phyloP scores from a whole-genome alignment of 768 basidiomycete species.

The Amanita phalloides region DNA sequence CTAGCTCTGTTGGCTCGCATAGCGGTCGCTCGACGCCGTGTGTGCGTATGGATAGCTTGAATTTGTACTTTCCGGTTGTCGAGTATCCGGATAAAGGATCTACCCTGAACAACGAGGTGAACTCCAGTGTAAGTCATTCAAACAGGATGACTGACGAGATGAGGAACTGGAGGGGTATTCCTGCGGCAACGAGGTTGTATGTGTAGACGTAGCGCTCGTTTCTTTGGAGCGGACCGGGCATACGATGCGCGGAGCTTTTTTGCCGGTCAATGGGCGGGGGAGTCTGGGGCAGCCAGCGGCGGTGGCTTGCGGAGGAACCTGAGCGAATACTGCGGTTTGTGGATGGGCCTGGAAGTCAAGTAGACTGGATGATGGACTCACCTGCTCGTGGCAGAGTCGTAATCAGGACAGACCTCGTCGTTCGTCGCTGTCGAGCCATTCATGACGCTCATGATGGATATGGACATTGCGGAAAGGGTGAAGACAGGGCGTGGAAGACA shows the following conservation, averaged over 20 bases:
- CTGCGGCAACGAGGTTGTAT: conserved; percentile 34
- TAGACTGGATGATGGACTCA: conserved; percentile 9
- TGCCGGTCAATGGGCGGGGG: conserved; percentile 7
- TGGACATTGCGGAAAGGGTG: background rate
- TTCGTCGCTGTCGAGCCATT: background rate
- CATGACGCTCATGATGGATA: conserved; percentile 1
- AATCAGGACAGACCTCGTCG: conserved; percentile 30
- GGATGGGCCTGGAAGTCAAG: no score
- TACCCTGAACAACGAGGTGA: conserved; percentile 21
- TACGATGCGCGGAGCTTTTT: conserved; percentile 8
- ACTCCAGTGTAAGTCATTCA: background rate
- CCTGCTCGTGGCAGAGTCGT: conserved; percentile 29
- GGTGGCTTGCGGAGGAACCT: background rate
- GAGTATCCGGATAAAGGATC: conserved; percentile 31
- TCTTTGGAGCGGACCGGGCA: conserved; percentile 15
- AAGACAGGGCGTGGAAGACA: no score
- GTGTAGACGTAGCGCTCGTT: conserved; percentile 41
- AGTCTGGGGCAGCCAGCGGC: conserved; percentile 3
- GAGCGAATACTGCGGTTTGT: no score
- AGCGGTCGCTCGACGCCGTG: conserved; percentile 46
- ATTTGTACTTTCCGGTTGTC: conserved; percentile 35
- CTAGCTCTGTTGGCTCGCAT: conserved; percentile 34
- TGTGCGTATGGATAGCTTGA: conserved; percentile 42
- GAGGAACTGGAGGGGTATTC: conserved; percentile 35
- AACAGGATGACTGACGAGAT: conserved; percentile 33